Evolutionary conservation across 2,329 filamentous ascomycete genomes (phyloP).

Genomic region (Macrophomina phaseolina): DNA sequence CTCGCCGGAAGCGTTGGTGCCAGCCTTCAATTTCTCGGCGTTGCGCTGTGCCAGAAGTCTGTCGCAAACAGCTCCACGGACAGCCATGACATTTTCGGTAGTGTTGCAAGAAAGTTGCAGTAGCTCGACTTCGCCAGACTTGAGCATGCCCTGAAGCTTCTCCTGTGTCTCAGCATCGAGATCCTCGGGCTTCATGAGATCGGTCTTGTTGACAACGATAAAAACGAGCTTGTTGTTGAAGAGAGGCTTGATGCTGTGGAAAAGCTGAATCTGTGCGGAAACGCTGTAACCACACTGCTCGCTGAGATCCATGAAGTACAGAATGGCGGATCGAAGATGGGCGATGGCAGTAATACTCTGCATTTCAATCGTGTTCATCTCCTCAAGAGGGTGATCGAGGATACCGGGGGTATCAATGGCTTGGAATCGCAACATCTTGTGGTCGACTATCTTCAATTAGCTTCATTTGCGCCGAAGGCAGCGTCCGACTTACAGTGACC

Average conservation of each 20-base stretch:
- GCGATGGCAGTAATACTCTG: conserved; percentile 98
- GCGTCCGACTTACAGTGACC: conserved; percentile 67
- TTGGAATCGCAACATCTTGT: conserved; percentile 89
- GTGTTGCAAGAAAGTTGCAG: conserved; percentile 95
- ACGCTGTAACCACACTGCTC: conserved; percentile 97
- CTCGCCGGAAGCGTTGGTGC: conserved; percentile 78
- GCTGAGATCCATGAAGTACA: conserved; percentile 98
- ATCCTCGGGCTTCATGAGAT: conserved; percentile 86
- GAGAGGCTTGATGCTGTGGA: conserved; percentile 94
- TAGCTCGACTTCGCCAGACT: conserved; percentile 88
- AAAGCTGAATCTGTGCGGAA: conserved; percentile 88
- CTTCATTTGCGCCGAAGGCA: conserved; percentile 43
- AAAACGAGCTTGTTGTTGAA: conserved; percentile 98
- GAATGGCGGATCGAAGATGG: conserved; percentile 89
- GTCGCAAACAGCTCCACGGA: conserved; percentile 95
- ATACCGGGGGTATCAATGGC: conserved; percentile 99
- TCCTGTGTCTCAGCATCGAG: conserved; percentile 78
- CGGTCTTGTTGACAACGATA: conserved; percentile 97
- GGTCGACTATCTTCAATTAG: conserved; percentile 88
- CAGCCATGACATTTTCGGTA: conserved; percentile 88
- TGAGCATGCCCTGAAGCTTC: conserved; percentile 78
- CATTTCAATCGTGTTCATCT: conserved; percentile 99
- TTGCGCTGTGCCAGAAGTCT: conserved; percentile 91
- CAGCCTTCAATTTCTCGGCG: conserved; percentile 90
- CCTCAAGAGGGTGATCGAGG: conserved; percentile 93